These are phyloP conservation scores for Apiotrichum sp. DNA, from an alignment of 1,284 basidiomycete genomes.

Conservation along the genomic window DNA sequence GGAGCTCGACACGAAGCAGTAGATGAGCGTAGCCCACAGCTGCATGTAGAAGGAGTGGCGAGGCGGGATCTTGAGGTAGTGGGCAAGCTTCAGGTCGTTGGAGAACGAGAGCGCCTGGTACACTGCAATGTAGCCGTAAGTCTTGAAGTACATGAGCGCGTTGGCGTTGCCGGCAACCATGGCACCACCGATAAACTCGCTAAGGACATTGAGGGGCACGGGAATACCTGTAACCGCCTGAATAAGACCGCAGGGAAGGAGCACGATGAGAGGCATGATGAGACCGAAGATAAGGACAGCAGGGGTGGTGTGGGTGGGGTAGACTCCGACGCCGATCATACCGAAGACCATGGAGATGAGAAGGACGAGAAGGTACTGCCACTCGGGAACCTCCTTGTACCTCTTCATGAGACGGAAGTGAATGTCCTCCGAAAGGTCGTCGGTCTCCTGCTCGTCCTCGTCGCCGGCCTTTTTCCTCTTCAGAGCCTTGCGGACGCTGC, in stretches of 20 bases:
- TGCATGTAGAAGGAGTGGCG: conserved; percentile 59
- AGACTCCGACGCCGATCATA: conserved; percentile 9
- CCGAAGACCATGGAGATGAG: conserved; percentile 3
- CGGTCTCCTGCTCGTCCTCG: conserved; percentile 12
- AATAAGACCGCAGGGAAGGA: conserved; percentile 51
- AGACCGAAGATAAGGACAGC: conserved; percentile 11
- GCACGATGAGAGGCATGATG: conserved; percentile 7
- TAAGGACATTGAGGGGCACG: conserved; percentile 50
- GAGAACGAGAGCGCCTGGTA: conserved; percentile 51
- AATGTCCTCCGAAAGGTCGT: conserved; percentile 27
- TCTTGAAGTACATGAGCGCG: conserved; percentile 57
- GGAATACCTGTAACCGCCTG: conserved; percentile 54
- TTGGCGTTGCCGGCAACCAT: conserved; percentile 54
- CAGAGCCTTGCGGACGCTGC: background rate
- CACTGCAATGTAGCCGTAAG: conserved; percentile 46
- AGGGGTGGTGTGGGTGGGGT: conserved; percentile 6
- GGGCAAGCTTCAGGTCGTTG: conserved; percentile 50
- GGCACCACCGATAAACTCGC: conserved; percentile 57
- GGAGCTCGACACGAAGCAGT: conserved; percentile 16
- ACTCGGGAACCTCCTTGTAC: conserved; percentile 51
- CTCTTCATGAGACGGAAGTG: conserved; percentile 36
- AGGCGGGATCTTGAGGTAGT: conserved; percentile 19
- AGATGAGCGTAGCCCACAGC: conserved; percentile 57
- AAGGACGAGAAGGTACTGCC: conserved; percentile 13
- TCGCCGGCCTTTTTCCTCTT: conserved; percentile 40